Evolutionary conservation across 2,329 filamentous ascomycete genomes (phyloP).

Genomic region (Xylaria sp.): DNA sequence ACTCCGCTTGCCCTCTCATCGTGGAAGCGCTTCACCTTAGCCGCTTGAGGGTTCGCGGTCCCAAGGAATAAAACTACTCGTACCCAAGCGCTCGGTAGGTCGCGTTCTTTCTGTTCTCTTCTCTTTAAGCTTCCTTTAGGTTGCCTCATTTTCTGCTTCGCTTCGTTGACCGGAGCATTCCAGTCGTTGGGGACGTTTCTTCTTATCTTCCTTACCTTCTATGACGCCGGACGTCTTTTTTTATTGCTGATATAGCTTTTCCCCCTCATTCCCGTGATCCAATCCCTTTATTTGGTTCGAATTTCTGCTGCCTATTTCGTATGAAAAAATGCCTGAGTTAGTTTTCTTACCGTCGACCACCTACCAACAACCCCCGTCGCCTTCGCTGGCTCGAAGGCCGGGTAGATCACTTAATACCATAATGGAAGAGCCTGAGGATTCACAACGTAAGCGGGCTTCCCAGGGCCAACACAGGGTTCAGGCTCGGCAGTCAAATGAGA

Average conservation of each 20-base stretch:
- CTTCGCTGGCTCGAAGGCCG: slow-evolving; percentile 66
- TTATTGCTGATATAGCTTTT: slow-evolving; percentile 37
- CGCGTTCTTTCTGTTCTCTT: slow-evolving; percentile 37
- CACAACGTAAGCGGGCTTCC: slow-evolving; percentile 44
- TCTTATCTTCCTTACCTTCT: slow-evolving; percentile 45
- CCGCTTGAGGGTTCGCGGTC: slow-evolving; percentile 44
- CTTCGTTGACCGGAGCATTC: slow-evolving; percentile 60
- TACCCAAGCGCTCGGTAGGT: slow-evolving; percentile 42
- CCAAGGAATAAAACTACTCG: slow-evolving; percentile 47
- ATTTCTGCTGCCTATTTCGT: slow-evolving; percentile 40
- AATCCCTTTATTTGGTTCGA: slow-evolving; percentile 34
- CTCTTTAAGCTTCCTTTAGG: slow-evolving; percentile 49
- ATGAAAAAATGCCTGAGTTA: slow-evolving; percentile 59
- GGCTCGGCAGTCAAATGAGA: slow-evolving; percentile 55
- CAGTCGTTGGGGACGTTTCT: slow-evolving; percentile 52
- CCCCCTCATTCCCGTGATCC: slow-evolving; percentile 18
- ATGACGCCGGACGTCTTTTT: slow-evolving; percentile 50
- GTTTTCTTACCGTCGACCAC: slow-evolving; percentile 53
- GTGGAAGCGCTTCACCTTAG: slow-evolving; percentile 48
- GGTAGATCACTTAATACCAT: slow-evolving; percentile 70
- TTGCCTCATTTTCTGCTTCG: slow-evolving; percentile 50
- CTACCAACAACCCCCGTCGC: slow-evolving; percentile 59
- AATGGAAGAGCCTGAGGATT: slow-evolving; percentile 65
- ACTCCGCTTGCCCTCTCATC: slow-evolving; percentile 31
- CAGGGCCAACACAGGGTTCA: slow-evolving; percentile 42